A percentile compares a stretch with the other conserved stretches of the same genome.
These are phyloP conservation scores for Paraphoma sp. DNA, from an alignment of 2,329 filamentous ascomycete genomes.

Conservation along the genomic window DNA sequence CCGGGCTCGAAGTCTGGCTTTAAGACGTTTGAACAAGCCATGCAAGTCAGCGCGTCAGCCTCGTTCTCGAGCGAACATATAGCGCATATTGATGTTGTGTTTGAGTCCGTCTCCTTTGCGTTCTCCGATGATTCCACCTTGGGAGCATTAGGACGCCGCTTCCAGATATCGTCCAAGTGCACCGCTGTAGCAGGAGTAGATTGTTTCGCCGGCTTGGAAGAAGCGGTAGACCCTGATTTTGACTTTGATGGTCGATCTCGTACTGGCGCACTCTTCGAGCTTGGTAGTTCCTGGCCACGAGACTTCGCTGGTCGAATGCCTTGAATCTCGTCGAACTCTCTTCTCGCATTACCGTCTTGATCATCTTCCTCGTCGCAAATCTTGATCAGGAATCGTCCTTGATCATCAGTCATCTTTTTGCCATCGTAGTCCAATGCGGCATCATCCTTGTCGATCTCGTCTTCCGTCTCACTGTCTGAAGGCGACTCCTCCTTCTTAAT, in stretches of 20 bases:
- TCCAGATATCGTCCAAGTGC: constrained; percentile 26
- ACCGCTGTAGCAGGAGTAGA: constrained; percentile 11
- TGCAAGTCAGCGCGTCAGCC: constrained; percentile 63
- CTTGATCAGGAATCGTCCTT: constrained; percentile 71
- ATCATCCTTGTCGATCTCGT: constrained; percentile 49
- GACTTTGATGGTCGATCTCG: not conserved
- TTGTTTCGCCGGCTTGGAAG: not conserved
- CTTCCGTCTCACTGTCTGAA: constrained; percentile 45
- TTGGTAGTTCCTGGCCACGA: too few relatives aligned
- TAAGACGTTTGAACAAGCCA: constrained; percentile 74
- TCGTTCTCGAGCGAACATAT: constrained; percentile 74
- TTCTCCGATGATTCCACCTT: not conserved
- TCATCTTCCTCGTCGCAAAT: constrained; percentile 75
- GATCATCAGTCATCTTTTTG: constrained; percentile 67
- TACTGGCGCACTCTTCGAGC: not conserved
- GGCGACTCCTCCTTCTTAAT: constrained; percentile 44
- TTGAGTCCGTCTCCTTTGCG: constrained; percentile 7
- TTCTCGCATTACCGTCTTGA: constrained; percentile 44
- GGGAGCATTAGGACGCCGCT: constrained; percentile 14
- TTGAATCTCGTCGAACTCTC: constrained; percentile 73
- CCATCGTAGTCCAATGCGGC: constrained; percentile 71
- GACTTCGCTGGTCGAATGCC: constrained; percentile 41
- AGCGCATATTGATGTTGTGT: constrained; percentile 52
- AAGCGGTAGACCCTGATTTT: not conserved
- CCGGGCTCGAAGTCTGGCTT: constrained; percentile 59